Base-by-base conservation (phyloP, 768 basidiomycete genomes). In the Termitomyces heimii region DNA sequence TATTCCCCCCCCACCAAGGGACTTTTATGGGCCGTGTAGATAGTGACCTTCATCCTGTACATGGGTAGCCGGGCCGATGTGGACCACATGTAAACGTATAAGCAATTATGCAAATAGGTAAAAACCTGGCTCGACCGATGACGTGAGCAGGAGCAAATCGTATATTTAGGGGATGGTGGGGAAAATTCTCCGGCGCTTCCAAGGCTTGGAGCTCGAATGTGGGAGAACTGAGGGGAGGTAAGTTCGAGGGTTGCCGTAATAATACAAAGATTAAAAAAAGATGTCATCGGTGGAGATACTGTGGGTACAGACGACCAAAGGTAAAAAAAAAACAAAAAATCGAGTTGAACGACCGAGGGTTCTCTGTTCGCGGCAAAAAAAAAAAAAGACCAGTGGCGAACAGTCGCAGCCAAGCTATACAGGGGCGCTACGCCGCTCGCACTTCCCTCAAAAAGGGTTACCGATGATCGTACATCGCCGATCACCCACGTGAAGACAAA, bases 31-130 rank as follows among this genome's bases (percentile, higher is more conserved):
- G 28, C 22, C 13, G 45, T 58, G 52, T 58, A 52, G 57, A 44
- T 44, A 54, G 20, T 48, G 35, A 35, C 44, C 57, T 58, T 40
- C 52, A 53, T 53, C 44, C 54, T 48, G 43, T 53, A 24, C 44
- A 53, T 32, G 32, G 32, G 49, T 54, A 45, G 35, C 45, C 57
- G 57, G 57, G 22, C 57, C 57, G 57, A 58, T 54, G 31, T 44
- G 46, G 39, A 42, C 46, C 57, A 47, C 54, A 46, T 55, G 54
- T 47, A 55, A 55, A 45, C 45, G 57, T 58, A 45, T 57, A 52
- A 51, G 56, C 40, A 46, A 46, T 57, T 45, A 57, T 57, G 31
- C 22, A 26, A 46, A 22, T 37, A 57, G 51, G 42, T 50, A 50
- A 44, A n/a, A 31, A 31, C 26, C 34, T 29, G 37, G n/a, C 34